Conservation (phyloP, 345 rosid genomes). For the Melastoma malabathricum region DNA sequence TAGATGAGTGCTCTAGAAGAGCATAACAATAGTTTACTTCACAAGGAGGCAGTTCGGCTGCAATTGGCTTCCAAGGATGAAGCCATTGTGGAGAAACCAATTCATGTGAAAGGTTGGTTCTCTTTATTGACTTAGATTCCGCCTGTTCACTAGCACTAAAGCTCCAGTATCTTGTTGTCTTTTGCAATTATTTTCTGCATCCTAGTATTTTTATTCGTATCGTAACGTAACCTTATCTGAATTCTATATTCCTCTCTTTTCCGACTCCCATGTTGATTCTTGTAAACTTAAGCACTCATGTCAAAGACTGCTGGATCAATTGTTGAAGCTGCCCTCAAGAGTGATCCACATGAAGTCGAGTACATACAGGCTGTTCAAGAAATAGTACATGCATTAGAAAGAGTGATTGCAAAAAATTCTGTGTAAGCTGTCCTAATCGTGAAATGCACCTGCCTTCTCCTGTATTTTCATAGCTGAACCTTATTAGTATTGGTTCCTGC, state of each 20-base stretch:
- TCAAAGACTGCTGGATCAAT: constrained; percentile 99
- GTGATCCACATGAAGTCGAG: constrained; percentile 94
- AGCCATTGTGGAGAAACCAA: constrained; percentile 73
- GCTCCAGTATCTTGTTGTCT: background rate
- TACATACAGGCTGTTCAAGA: constrained; percentile 94
- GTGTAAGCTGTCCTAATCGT: constrained; percentile 49
- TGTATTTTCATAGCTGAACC: constrained; percentile 2
- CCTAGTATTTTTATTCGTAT: background rate
- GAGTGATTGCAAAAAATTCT: constrained; percentile 91
- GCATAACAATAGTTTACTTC: constrained; percentile 96
- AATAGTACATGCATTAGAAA: constrained; percentile 91
- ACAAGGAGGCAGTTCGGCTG: constrained; percentile 96
- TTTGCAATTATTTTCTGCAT: background rate
- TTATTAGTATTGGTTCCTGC: too few species aligned
- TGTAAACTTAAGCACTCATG: constrained; percentile 79
- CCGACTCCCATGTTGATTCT: constrained; percentile 9
- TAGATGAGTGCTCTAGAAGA: constrained; percentile 99
- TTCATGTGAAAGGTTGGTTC: constrained; percentile 72
- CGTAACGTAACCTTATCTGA: background rate
- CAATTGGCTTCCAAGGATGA: constrained; percentile 97
- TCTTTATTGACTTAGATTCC: background rate
- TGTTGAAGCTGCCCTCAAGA: constrained; percentile 69
- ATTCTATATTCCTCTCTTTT: constrained; percentile 7
- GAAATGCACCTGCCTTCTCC: constrained; percentile 14
- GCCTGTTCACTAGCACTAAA: too few species aligned